Conservation (phyloP, 768 basidiomycete genomes). For the Xerocomellus amylosporus region DNA sequence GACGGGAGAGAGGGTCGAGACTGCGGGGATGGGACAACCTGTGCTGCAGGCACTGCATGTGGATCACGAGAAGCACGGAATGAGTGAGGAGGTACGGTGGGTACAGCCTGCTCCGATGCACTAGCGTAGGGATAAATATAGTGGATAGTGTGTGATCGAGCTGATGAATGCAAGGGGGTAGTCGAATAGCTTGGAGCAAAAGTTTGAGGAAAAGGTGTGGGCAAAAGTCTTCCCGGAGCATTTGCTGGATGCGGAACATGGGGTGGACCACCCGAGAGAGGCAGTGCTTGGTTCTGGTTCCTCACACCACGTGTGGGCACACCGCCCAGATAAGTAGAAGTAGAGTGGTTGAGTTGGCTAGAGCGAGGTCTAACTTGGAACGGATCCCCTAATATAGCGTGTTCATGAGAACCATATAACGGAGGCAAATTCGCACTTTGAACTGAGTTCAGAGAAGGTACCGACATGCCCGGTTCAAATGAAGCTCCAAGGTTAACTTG, state of each 20-base stretch:
- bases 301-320: conserved; percentile 4
- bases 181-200: conserved; percentile 23
- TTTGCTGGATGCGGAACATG: conserved; percentile 5
- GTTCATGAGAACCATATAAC: conserved; percentile 6
- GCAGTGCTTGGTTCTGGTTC: conserved; percentile 16
- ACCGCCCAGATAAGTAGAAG: conserved; percentile 11
- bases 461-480: conserved; percentile 34
- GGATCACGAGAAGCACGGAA: conserved; percentile 14
- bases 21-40: conserved; percentile 9
- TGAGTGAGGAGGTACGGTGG: conserved; percentile 7
- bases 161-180: conserved; percentile 8
- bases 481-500: conserved; percentile 28
- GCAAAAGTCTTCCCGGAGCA: conserved; percentile 2
- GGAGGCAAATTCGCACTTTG: conserved; percentile 5
- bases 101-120: conserved; percentile 6
- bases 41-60: conserved; percentile 11
- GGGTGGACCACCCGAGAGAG: conserved; percentile 8
- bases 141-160: conserved; percentile 7
- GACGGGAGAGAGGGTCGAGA: conserved; percentile 20
- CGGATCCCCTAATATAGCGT: conserved; percentile 23
- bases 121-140: conserved; percentile 16
- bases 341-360: conserved; percentile 42
- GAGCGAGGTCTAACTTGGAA: conserved; percentile 49
- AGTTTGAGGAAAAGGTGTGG: conserved; percentile 15
- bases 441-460: conserved; percentile 5